Percentiles rank a stretch among this genome's conserved stretches.
phyloP scores from a whole-genome alignment of 306 rosid species.

The Betula pendula region DNA sequence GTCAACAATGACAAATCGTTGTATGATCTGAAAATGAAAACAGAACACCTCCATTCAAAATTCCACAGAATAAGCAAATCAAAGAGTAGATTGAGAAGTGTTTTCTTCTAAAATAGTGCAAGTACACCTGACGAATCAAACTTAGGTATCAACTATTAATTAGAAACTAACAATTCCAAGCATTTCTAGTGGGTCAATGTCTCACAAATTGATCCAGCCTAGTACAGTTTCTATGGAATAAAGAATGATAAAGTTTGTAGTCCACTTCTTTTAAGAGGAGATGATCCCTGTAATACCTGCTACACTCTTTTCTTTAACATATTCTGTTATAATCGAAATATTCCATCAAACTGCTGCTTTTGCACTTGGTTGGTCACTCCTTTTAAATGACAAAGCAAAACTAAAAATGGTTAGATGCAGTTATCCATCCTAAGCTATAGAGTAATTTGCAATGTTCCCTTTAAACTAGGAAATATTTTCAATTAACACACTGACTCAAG shows the following conservation, averaged over 20 bases:
- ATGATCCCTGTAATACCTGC: neutral
- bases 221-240: neutral
- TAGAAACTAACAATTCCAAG: constrained; percentile 3
- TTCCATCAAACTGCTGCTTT: constrained; percentile 19
- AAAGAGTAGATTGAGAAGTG: constrained; percentile 17
- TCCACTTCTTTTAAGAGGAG: neutral
- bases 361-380: neutral
- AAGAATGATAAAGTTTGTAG: neutral
- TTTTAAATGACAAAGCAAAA: neutral
- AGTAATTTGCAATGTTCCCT: neutral
- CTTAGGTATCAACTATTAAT: constrained; percentile 12
- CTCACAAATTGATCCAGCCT: neutral
- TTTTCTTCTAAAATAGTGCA: constrained; percentile 16
- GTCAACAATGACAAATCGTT: constrained; percentile 93
- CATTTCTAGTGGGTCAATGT: neutral
- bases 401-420: neutral
- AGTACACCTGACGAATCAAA: constrained; percentile 8
- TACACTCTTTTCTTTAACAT: neutral
- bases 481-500: neutral
- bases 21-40: constrained; percentile 66
- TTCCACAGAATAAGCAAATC: constrained; percentile 14
- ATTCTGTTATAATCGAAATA: constrained; percentile 9
- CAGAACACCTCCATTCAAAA: constrained; percentile 4
- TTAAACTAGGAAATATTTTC: neutral
- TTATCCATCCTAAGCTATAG: neutral